These are phyloP conservation scores for Talaromyces liani DNA, from an alignment of 495 filamentous ascomycete species.

Conservation along the genomic window DNA sequence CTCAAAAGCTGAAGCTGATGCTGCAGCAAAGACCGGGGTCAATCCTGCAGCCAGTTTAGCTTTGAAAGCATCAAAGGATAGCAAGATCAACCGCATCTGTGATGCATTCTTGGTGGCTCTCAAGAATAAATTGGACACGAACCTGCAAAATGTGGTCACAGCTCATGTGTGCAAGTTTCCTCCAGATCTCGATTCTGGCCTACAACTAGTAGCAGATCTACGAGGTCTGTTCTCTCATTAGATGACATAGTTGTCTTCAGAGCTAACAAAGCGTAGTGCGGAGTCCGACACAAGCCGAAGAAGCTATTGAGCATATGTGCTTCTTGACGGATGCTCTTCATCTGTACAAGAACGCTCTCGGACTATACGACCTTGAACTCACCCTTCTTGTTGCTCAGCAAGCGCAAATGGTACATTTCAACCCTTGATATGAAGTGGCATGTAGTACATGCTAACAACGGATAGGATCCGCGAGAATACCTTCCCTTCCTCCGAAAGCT, in stretches of 20 bases:
- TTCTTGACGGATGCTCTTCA: slow-evolving; percentile 90
- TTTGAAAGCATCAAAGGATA: slow-evolving; percentile 19
- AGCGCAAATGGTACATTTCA: slow-evolving; percentile 61
- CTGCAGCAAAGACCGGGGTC: slow-evolving; percentile 9
- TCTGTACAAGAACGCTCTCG: slow-evolving; percentile 86
- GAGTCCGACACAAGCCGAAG: slow-evolving; percentile 62
- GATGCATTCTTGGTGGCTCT: slow-evolving; percentile 72
- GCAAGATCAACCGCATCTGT: slow-evolving; percentile 83
- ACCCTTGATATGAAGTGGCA: neutral
- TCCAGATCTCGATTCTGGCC: slow-evolving; percentile 79
- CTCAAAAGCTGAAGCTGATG: slow-evolving; percentile 24
- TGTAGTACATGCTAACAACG: slow-evolving; percentile 5
- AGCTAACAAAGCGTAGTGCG: slow-evolving; percentile 31
- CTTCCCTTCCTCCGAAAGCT: slow-evolving; percentile 86
- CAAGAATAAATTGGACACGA: slow-evolving; percentile 51
- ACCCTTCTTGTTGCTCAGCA: slow-evolving; percentile 88
- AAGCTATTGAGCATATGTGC: slow-evolving; percentile 90
- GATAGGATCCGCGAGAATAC: slow-evolving; percentile 81
- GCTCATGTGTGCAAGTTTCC: slow-evolving; percentile 90
- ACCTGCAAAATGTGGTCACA: slow-evolving; percentile 89
- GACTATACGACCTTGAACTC: slow-evolving; percentile 85
- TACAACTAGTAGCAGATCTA: slow-evolving; percentile 68
- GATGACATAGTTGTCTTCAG: slow-evolving; percentile 13
- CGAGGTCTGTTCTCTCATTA: slow-evolving; percentile 38
- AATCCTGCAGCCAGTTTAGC: neutral